These are phyloP conservation scores for Conringia planisiliqua DNA, from an alignment of 345 rosid species.

Conservation along the genomic window DNA sequence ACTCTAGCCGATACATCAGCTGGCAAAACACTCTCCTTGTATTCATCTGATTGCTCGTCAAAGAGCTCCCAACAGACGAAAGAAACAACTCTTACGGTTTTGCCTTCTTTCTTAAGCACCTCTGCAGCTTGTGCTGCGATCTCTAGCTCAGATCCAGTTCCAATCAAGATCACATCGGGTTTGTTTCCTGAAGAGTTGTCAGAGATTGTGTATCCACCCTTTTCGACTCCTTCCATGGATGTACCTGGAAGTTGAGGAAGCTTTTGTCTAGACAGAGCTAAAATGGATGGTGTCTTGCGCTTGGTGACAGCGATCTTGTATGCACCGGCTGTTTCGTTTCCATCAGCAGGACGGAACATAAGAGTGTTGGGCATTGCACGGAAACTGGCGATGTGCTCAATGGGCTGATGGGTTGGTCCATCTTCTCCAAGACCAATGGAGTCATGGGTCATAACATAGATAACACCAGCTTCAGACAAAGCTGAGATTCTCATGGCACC, in stretches of 20 bases:
- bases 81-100: constrained; percentile 89
- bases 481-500: constrained; percentile 96
- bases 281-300: constrained; percentile 80
- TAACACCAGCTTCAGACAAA: constrained; percentile 78
- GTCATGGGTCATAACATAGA: constrained; percentile 98
- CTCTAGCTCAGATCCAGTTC: constrained; percentile 96
- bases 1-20: constrained; percentile 66
- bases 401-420: constrained; percentile 99
- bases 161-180: constrained; percentile 89
- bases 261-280: constrained; percentile 94
- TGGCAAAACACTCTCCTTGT: constrained; percentile 86
- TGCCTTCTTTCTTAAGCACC: constrained; percentile 83
- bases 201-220: constrained; percentile 85
- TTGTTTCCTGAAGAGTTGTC: constrained; percentile 88
- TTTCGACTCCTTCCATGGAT: constrained; percentile 82
- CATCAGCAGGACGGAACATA: constrained; percentile 99
- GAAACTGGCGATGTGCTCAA: constrained; percentile 97
- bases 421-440: constrained; percentile 99
- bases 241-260: constrained; percentile 85
- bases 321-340: constrained; percentile 95
- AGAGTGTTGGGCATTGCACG: constrained; percentile 97
- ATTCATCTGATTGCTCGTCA: constrained; percentile 64
- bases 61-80: constrained; percentile 85
- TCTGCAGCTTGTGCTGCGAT: constrained; percentile 82
- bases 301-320: constrained; percentile 79